Conservation (phyloP, 2,329 filamentous ascomycete species). For the Beauveria sp. region DNA sequence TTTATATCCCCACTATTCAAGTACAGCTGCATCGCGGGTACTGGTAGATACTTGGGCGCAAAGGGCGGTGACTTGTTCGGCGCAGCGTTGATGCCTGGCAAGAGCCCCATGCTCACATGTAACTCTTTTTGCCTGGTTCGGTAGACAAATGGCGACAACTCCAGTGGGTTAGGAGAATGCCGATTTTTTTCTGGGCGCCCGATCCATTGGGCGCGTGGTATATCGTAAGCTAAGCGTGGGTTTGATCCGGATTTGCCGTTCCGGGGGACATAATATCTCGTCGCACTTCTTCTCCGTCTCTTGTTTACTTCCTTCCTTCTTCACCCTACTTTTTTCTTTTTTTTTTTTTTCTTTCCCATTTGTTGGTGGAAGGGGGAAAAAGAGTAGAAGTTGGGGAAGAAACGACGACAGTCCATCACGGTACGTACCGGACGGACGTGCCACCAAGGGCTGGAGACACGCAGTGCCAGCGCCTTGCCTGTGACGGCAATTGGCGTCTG, state of each 20-base stretch:
- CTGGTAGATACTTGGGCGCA: slow-evolving; percentile 3
- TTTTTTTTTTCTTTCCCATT: slow-evolving; percentile 5
- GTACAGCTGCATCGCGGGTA: neutral
- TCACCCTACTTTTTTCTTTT: neutral
- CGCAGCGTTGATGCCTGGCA: neutral
- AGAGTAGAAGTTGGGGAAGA: neutral
- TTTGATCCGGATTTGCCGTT: slow-evolving; percentile 4
- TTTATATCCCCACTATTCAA: neutral
- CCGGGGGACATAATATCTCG: neutral
- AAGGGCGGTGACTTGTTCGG: slow-evolving; percentile 8
- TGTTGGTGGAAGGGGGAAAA: slow-evolving; percentile 4
- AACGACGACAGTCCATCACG: neutral
- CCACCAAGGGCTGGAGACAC: too few species aligned
- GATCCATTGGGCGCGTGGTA: slow-evolving; percentile 4
- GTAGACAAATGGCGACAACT: neutral
- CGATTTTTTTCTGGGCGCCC: neutral
- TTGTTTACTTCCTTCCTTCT: neutral
- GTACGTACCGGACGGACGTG: neutral
- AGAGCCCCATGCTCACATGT: slow-evolving; percentile 5
- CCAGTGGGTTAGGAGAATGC: neutral
- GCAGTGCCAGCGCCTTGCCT: neutral
- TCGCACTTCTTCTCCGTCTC: slow-evolving; percentile 4
- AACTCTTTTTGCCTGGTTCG: neutral
- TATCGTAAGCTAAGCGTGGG: slow-evolving; percentile 6
- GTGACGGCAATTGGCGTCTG: neutral